Evolutionary conservation across 768 basidiomycete genomes (phyloP).

Genomic region (Infundibulicybe gibba): DNA sequence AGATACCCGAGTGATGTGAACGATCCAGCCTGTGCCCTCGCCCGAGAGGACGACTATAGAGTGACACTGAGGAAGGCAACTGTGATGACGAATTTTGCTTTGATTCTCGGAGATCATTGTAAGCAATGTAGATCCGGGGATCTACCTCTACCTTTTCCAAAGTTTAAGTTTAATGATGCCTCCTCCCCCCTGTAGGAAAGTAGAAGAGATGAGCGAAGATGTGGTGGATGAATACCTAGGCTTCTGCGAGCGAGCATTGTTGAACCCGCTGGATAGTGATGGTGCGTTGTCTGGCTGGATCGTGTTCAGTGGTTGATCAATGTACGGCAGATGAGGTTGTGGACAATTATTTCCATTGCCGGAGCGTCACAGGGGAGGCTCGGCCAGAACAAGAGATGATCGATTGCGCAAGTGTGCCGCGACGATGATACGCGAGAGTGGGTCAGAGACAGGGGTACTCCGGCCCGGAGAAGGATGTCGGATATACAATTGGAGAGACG

Average conservation of each 20-base stretch:
- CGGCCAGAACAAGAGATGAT: background rate
- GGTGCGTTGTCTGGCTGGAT: slow-evolving; percentile 11
- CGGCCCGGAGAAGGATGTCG: slow-evolving; percentile 59
- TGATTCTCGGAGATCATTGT: slow-evolving; percentile 44
- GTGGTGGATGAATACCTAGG: slow-evolving; percentile 61
- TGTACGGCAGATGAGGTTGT: slow-evolving; percentile 19
- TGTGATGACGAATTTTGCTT: slow-evolving; percentile 26
- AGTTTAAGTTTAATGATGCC: slow-evolving; percentile 6
- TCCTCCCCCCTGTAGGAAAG: slow-evolving; percentile 36
- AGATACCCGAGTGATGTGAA: slow-evolving; percentile 29
- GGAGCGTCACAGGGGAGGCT: background rate
- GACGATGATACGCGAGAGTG: slow-evolving; percentile 1
- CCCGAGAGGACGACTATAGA: slow-evolving; percentile 47
- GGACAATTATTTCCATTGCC: slow-evolving; percentile 35
- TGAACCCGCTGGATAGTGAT: slow-evolving; percentile 25
- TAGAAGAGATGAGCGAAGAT: slow-evolving; percentile 45
- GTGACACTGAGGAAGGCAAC: slow-evolving; percentile 31
- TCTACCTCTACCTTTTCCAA: slow-evolving; percentile 4
- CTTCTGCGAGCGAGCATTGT: slow-evolving; percentile 59
- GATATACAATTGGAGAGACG: slow-evolving; percentile 68
- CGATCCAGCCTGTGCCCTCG: slow-evolving; percentile 64
- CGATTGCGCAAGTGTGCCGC: slow-evolving; percentile 6
- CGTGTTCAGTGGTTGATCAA: slow-evolving; percentile 7
- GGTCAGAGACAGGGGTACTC: slow-evolving; percentile 5
- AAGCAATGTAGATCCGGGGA: slow-evolving; percentile 15